These are phyloP conservation scores for Ogataea henricii DNA, from an alignment of 805 yeast genomes.

Conservation along the genomic window DNA sequence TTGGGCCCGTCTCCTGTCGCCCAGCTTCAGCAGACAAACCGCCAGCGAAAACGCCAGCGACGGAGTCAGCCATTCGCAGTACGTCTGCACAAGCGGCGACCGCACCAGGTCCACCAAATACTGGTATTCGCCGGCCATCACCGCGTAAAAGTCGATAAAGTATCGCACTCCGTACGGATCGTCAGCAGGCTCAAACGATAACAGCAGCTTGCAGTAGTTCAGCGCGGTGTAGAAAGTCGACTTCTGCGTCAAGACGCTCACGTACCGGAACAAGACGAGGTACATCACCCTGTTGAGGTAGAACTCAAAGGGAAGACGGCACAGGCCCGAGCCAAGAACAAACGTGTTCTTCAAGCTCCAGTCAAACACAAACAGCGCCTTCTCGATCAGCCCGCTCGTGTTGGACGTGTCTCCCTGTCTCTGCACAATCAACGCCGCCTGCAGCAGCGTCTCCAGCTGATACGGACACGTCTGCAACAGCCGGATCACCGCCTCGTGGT, in stretches of 20 bases:
- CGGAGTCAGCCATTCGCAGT: conserved; percentile 70
- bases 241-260: conserved; percentile 68
- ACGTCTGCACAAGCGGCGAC: conserved; percentile 58
- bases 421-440: conserved; percentile 69
- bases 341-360: conserved; percentile 66
- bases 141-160: conserved; percentile 78
- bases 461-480: conserved; percentile 66
- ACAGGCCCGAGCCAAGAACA: conserved; percentile 55
- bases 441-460: conserved; percentile 76
- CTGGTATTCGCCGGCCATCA: conserved; percentile 62
- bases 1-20: conserved; percentile 44
- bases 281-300: conserved; percentile 79
- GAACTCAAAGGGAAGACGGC: conserved; percentile 73
- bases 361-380: conserved; percentile 78
- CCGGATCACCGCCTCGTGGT: conserved; percentile 69
- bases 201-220: conserved; percentile 67
- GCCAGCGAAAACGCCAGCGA: conserved; percentile 68
- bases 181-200: conserved; percentile 68
- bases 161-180: conserved; percentile 86
- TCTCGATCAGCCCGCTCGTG: conserved; percentile 72
- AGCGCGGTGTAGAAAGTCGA: conserved; percentile 80
- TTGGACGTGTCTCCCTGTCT: conserved; percentile 78
- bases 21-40: conserved; percentile 56
- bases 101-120: conserved; percentile 59
- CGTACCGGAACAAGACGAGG: conserved; percentile 69